Conservation (phyloP, 805 yeast species). For the Wickerhamiella domercqiae region DNA sequence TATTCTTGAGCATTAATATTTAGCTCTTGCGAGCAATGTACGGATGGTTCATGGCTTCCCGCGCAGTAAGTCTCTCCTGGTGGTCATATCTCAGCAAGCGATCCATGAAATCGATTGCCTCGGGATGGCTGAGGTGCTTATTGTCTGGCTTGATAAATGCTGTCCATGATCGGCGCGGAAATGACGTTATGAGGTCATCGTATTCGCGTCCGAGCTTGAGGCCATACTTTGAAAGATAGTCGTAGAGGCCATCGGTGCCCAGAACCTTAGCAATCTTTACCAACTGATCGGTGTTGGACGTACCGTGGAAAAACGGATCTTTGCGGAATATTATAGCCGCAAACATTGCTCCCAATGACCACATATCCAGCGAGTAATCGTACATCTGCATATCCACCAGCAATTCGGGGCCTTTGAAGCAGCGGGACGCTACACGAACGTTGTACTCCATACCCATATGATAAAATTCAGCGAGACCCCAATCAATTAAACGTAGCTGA, state of each 20-base stretch:
- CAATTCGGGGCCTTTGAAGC: constrained; percentile 84
- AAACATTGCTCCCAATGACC: constrained; percentile 87
- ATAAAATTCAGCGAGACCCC: constrained; percentile 92
- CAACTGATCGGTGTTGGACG: constrained; percentile 79
- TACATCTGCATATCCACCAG: constrained; percentile 68
- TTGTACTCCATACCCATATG: constrained; percentile 82
- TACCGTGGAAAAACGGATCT: constrained; percentile 88
- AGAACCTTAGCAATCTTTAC: constrained; percentile 79
- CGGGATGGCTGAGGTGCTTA: constrained; percentile 49
- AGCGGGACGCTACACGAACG: constrained; percentile 82
- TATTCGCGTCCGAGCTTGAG: constrained; percentile 61
- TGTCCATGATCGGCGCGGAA: constrained; percentile 76
- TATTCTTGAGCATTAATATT: not conserved
- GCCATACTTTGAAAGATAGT: constrained; percentile 52
- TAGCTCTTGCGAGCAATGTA: constrained; percentile 34
- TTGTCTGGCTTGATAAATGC: constrained; percentile 59
- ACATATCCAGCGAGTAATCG: constrained; percentile 76
- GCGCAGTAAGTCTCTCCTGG: constrained; percentile 73
- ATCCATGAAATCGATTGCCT: constrained; percentile 63
- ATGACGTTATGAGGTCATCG: constrained; percentile 55
- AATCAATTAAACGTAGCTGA: constrained; percentile 65
- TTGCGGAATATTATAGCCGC: constrained; percentile 78
- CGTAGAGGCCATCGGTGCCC: constrained; percentile 63
- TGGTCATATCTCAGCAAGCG: constrained; percentile 68
- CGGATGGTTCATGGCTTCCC: constrained; percentile 70